Conservation (phyloP, 2,329 filamentous ascomycete species). For the Aspergillus sp. region DNA sequence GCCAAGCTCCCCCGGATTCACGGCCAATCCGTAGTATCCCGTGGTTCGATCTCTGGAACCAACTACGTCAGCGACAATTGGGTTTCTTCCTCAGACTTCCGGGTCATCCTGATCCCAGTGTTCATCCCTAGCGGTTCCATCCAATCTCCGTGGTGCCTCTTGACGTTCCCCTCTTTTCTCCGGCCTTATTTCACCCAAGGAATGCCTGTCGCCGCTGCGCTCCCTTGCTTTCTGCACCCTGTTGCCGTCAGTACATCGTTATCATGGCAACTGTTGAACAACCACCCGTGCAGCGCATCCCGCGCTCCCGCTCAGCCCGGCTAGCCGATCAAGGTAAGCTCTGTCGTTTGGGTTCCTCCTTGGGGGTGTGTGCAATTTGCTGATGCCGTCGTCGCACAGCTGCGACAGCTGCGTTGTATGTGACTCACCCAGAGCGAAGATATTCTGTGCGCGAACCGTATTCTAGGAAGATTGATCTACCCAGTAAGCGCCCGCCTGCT, state of each 20-base stretch:
- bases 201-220: slow-evolving; percentile 16
- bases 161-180: slow-evolving; percentile 2
- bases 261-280: slow-evolving; percentile 33
- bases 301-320: slow-evolving; percentile 25
- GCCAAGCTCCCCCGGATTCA: slow-evolving; percentile 5
- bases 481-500: slow-evolving; percentile 20
- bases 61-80: slow-evolving; percentile 29
- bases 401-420: slow-evolving; percentile 61
- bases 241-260: slow-evolving; percentile 9
- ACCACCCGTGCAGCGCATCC: slow-evolving; percentile 13
- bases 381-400: slow-evolving; percentile 36
- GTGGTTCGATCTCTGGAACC: slow-evolving; percentile 22
- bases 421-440: slow-evolving; percentile 43
- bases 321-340: slow-evolving; percentile 34
- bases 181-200: slow-evolving; percentile 8
- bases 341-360: slow-evolving; percentile 2
- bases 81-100: slow-evolving; percentile 22
- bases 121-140: slow-evolving; percentile 8
- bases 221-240: slow-evolving; percentile 8
- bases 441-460: slow-evolving; percentile 23
- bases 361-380: background rate
- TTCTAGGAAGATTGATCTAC: slow-evolving; percentile 15
- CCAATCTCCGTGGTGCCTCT: slow-evolving; percentile 6
- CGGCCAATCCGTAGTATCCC: slow-evolving; percentile 11
- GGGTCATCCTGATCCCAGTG: slow-evolving; percentile 13